phyloP scores from a whole-genome alignment of 345 rosid species.

The Nasturtium officinale region DNA sequence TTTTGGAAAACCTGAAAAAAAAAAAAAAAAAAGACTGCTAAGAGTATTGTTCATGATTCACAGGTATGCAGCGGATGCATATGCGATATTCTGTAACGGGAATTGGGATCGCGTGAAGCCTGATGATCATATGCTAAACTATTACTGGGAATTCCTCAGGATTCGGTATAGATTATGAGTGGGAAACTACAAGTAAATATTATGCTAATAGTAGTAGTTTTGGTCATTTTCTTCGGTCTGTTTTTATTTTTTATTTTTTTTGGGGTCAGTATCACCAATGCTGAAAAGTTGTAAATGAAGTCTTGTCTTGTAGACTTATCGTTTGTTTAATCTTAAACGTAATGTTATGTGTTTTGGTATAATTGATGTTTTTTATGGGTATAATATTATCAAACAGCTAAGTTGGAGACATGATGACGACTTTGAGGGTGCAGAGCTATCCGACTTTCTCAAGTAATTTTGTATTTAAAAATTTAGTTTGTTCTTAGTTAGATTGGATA shows the following conservation, averaged over 20 bases:
- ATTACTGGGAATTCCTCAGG: conserved; percentile 70
- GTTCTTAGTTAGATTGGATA: conserved; percentile 5
- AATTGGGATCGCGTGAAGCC: conserved; percentile 73
- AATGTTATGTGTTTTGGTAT: conserved; percentile 18
- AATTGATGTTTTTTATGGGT: neutral
- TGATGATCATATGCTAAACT: conserved; percentile 65
- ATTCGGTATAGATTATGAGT: conserved; percentile 27
- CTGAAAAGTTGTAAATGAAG: neutral
- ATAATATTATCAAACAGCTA: conserved; percentile 11
- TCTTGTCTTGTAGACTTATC: neutral
- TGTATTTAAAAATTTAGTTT: neutral
- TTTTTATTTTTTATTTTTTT: neutral
- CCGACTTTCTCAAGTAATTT: neutral
- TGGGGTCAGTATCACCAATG: neutral
- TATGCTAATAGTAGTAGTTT: neutral
- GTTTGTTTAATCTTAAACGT: neutral
- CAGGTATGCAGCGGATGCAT: conserved; percentile 91
- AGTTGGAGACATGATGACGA: neutral
- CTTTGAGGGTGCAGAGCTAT: conserved; percentile 1
- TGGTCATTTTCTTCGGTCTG: neutral
- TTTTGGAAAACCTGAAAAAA: neutral
- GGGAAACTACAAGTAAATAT: conserved; percentile 1
- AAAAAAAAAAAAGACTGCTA: neutral
- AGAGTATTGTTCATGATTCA: neutral
- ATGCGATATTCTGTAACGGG: conserved; percentile 87